Conservation (phyloP, 345 rosid genomes). For the Euphorbia peplus region DNA sequence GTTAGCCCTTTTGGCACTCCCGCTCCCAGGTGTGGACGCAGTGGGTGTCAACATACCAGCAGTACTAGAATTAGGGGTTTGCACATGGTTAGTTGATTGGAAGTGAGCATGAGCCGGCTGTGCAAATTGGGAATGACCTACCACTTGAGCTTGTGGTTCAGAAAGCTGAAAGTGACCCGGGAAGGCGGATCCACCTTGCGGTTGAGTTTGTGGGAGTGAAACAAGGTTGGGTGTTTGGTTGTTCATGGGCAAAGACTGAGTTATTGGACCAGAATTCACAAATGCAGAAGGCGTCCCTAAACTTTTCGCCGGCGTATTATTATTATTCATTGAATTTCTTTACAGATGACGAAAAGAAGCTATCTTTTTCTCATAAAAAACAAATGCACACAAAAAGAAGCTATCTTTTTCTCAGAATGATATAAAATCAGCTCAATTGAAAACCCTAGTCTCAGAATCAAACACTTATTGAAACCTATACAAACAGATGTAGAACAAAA, state of each 20-base stretch:
- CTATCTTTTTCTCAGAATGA: neutral
- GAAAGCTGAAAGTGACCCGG: conserved; percentile 55
- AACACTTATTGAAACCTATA: conserved; percentile 2
- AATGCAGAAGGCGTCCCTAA: conserved; percentile 31
- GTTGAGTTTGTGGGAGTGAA: conserved; percentile 37
- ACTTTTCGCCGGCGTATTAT: conserved; percentile 25
- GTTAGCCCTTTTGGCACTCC: conserved; percentile 39
- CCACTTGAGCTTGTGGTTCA: conserved; percentile 42
- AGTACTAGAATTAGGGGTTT: conserved; percentile 26
- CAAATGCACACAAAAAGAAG: neutral
- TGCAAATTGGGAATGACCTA: conserved; percentile 35
- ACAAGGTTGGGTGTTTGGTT: conserved; percentile 30
- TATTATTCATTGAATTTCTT: conserved; percentile 32
- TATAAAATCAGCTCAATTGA: conserved; percentile 6
- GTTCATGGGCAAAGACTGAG: conserved; percentile 30
- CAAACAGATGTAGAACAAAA: neutral
- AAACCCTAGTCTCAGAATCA: conserved; percentile 10
- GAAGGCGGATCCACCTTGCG: conserved; percentile 32
- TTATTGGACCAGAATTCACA: conserved; percentile 30
- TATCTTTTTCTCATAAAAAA: neutral
- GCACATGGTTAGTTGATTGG: conserved; percentile 26
- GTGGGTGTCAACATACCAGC: conserved; percentile 29
- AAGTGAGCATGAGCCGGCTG: conserved; percentile 30
- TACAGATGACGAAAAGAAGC: conserved; percentile 16
- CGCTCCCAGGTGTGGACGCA: conserved; percentile 39